These are phyloP conservation scores for Eutrema salsugineum DNA, from an alignment of 441 rosid genomes.

Conservation along the genomic window DNA sequence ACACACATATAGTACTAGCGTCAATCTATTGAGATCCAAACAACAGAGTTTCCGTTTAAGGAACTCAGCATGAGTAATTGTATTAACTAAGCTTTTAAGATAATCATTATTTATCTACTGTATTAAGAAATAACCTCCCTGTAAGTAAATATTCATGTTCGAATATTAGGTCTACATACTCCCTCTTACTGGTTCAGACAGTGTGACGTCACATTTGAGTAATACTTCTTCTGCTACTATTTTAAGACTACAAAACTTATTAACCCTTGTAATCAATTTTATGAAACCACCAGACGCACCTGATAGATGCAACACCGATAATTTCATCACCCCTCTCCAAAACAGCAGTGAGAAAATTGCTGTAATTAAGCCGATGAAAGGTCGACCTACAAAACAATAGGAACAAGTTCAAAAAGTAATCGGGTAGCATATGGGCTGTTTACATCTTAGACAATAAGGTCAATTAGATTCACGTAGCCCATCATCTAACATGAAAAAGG, in stretches of 20 bases:
- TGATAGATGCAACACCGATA: constrained; percentile 79
- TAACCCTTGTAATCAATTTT: neutral
- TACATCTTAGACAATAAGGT: neutral
- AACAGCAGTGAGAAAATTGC: constrained; percentile 73
- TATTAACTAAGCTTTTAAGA: neutral
- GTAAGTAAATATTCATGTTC: neutral
- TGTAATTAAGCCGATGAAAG: constrained; percentile 68
- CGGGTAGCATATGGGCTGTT: neutral
- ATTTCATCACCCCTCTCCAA: constrained; percentile 90
- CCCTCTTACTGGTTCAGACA: neutral
- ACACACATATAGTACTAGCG: neutral
- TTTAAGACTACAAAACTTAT: neutral
- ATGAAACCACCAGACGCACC: constrained; percentile 42
- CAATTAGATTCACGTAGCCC: neutral
- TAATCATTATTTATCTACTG: neutral
- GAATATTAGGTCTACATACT: neutral
- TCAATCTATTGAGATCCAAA: neutral
- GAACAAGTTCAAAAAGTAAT: neutral
- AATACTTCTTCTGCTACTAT: neutral
- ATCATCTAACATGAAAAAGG: neutral
- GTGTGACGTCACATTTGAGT: neutral
- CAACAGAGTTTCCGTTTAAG: neutral
- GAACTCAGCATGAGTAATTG: neutral
- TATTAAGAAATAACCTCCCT: neutral
- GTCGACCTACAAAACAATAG: constrained; percentile 61